These are phyloP conservation scores for Saccharomycopsis babjevae DNA, from an alignment of 805 yeast genomes.

Conservation along the genomic window DNA sequence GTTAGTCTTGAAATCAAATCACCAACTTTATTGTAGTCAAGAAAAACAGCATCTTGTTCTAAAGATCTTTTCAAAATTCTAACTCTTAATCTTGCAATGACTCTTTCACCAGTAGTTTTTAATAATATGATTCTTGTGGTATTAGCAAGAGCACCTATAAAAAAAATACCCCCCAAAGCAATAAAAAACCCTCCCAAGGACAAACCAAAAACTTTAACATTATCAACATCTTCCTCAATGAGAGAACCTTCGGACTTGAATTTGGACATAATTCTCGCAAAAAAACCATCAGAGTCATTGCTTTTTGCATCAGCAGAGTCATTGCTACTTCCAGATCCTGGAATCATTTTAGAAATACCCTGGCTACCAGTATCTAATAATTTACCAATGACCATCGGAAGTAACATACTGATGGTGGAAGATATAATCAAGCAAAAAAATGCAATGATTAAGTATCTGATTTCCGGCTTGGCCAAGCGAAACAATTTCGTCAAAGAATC, in stretches of 20 bases:
- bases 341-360: background rate
- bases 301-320: constrained; percentile 20
- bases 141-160: constrained; percentile 68
- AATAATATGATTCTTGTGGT: constrained; percentile 70
- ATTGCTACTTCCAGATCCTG: constrained; percentile 8
- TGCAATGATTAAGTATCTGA: constrained; percentile 48
- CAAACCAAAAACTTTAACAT: constrained; percentile 43
- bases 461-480: constrained; percentile 47
- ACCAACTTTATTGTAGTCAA: constrained; percentile 84
- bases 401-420: constrained; percentile 68
- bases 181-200: constrained; percentile 54
- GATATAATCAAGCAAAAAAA: constrained; percentile 54
- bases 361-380: constrained; percentile 59
- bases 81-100: constrained; percentile 76
- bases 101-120: constrained; percentile 73
- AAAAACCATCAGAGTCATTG: constrained; percentile 19
- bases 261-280: constrained; percentile 2
- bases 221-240: constrained; percentile 23
- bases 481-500: constrained; percentile 32
- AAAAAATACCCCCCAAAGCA: constrained; percentile 51
- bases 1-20: constrained; percentile 83
- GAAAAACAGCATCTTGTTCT: constrained; percentile 79
- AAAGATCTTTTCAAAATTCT: constrained; percentile 67
- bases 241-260: constrained; percentile 16
- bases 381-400: constrained; percentile 80